Evolutionary conservation across 768 basidiomycete species (phyloP).

Genomic region (Mrakia gelida): DNA sequence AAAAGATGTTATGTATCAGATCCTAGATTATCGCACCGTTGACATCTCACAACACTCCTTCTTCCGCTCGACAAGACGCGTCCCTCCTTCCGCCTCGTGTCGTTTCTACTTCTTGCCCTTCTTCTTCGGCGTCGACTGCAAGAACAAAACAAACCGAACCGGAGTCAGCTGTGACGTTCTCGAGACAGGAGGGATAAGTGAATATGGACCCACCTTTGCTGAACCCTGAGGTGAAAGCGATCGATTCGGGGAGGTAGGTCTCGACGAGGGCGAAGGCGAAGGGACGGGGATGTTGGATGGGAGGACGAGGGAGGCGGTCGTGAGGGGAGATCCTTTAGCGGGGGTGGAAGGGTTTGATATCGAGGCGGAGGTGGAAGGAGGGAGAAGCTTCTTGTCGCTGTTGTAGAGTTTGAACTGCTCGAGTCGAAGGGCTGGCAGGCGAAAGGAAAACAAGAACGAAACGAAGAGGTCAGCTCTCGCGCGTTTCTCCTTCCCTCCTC

Average conservation of each 20-base stretch:
- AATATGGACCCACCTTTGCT: not conserved
- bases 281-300: not conserved
- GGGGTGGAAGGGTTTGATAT: not conserved
- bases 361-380: not conserved
- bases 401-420: not conserved
- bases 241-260: not conserved
- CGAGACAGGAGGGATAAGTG: not conserved
- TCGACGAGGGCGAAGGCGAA: not conserved
- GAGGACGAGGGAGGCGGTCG: not conserved
- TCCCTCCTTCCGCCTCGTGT: no score
- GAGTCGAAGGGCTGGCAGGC: not conserved
- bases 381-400: slow-evolving; percentile 4
- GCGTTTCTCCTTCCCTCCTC: not conserved
- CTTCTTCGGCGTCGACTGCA: slow-evolving; percentile 1
- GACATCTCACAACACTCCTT: no score
- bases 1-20: no score
- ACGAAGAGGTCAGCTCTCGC: not conserved
- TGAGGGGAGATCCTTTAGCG: not conserved
- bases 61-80: no score
- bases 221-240: not conserved
- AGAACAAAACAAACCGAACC: not conserved
- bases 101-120: not conserved
- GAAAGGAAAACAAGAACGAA: not conserved
- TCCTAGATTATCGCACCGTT: no score
- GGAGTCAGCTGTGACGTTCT: not conserved